These are phyloP conservation scores for Xylariales sp. DNA, from an alignment of 2,329 filamentous ascomycete genomes.

Conservation along the genomic window DNA sequence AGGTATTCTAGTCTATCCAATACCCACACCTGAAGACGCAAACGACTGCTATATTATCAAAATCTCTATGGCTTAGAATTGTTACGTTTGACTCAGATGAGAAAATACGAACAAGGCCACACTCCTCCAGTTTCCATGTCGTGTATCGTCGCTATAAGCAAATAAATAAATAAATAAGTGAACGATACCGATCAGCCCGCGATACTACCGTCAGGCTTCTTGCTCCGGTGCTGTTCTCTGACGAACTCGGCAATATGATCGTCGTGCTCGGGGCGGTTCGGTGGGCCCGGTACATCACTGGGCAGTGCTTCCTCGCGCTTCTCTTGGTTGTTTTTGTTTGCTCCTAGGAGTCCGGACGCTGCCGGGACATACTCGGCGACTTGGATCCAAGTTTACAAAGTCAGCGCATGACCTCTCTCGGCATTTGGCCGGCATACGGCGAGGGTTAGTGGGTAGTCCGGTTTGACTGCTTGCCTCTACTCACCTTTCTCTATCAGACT, in stretches of 20 bases:
- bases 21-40: no score
- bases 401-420: constrained; percentile 27
- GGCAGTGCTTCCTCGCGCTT: constrained; percentile 32
- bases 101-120: no score
- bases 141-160: no score
- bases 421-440: no score
- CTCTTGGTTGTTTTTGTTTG: constrained; percentile 45
- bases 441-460: no score
- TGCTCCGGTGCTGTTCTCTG: constrained; percentile 64
- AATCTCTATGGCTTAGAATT: no score
- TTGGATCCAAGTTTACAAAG: constrained; percentile 36
- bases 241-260: constrained; percentile 64
- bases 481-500: constrained; percentile 59
- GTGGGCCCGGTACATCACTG: constrained; percentile 50
- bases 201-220: constrained; percentile 41
- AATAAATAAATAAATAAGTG: no score
- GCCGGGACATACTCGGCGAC: constrained; percentile 59
- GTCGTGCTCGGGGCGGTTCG: constrained; percentile 60
- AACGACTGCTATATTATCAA: no score
- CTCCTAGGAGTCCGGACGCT: constrained; percentile 56
- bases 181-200: background rate
- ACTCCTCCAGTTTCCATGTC: no score
- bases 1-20: no score
- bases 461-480: constrained; percentile 22
- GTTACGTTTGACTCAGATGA: no score